Evolutionary conservation across 768 basidiomycete species (phyloP), one percentile per base, ranked within the genome.

Genomic region (Agaricus sinodeliciosus): DNA sequence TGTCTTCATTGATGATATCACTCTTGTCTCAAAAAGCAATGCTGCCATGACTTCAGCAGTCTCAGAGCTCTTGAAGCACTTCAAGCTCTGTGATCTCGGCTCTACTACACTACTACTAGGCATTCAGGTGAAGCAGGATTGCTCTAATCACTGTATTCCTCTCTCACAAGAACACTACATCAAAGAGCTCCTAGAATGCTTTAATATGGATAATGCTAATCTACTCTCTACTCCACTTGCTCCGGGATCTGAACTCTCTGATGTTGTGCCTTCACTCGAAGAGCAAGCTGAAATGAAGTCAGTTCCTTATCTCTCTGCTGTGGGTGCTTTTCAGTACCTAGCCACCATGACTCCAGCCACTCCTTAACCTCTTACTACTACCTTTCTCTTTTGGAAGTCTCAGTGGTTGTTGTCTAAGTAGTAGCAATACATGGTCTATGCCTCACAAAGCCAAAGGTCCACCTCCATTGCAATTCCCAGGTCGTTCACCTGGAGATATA

Each of bases 141-240:
- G 52, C 18, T 15, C 36, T 9, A 26, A 9, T n/a, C 44, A 44
- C 5, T 61, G 56, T 13, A 55, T 68, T 27, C 53, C 54, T 11
- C 47, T 67, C 25, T 51, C 56, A 16, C 67, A 72, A 45, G 13
- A 45, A 8, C 48, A 55, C 25, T 69, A 62, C 52, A 57, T 64
- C 50, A 31, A 60, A 22, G 43, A 60, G 22, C 43, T 66, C 9
- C 58, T 68, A 22, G 45, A 57, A 11, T 49, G 58, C 0, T 63
- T 58, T 35, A 40, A 47, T 1, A 59, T 68, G 56, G 37, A 36
- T 12, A 53, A 60, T 51, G 52, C 47, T 27, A 59, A 58, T 0
- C 46, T 61, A 1, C 57, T 63, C 5, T 31, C 54, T 1, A 68
- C 66, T 3, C 66, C 67, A 16, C 36, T 60, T 19, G 15, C 18